Evolutionary conservation across 805 yeast genomes (phyloP).

Genomic region (Zygoascus bituminiphila): DNA sequence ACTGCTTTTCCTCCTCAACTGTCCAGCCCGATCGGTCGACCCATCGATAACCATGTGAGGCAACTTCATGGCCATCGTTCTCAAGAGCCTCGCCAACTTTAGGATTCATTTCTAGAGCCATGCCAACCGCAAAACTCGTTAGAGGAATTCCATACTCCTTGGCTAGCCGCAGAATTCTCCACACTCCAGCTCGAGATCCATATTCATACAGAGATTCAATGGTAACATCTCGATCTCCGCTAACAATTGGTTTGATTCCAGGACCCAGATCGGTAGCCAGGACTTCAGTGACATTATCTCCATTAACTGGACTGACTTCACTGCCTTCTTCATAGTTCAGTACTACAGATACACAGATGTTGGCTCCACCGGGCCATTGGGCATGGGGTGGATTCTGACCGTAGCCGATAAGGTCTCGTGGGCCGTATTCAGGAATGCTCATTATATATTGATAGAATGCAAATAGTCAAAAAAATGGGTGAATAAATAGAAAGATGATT

Average conservation of each 20-base stretch:
- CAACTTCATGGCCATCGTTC: slow-evolving; percentile 34
- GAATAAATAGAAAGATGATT: too few relatives aligned
- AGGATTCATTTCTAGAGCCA: slow-evolving; percentile 31
- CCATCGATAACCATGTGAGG: slow-evolving; percentile 34
- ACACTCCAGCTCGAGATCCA: slow-evolving; percentile 30
- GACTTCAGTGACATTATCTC: slow-evolving; percentile 18
- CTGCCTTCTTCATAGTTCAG: slow-evolving; percentile 33
- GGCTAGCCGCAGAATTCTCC: slow-evolving; percentile 31
- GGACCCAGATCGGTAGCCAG: slow-evolving; percentile 11
- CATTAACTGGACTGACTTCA: slow-evolving; percentile 26
- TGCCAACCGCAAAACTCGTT: slow-evolving; percentile 34
- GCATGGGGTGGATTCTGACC: slow-evolving; percentile 27
- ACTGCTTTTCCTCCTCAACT: slow-evolving; percentile 29
- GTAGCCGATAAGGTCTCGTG: slow-evolving; percentile 27
- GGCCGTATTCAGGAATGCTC: slow-evolving; percentile 12
- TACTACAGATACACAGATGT: slow-evolving; percentile 28
- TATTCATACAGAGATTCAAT: slow-evolving; percentile 31
- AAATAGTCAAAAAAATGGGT: too few relatives aligned
- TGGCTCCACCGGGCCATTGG: slow-evolving; percentile 31
- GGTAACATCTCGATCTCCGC: slow-evolving; percentile 14
- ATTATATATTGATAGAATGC: slow-evolving; percentile 8
- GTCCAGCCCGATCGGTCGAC: slow-evolving; percentile 25
- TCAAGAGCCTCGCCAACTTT: slow-evolving; percentile 31
- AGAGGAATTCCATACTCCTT: slow-evolving; percentile 28
- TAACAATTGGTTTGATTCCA: slow-evolving; percentile 5